Conservation (phyloP, 768 basidiomycete species). For the Lyophyllum shimeji region DNA sequence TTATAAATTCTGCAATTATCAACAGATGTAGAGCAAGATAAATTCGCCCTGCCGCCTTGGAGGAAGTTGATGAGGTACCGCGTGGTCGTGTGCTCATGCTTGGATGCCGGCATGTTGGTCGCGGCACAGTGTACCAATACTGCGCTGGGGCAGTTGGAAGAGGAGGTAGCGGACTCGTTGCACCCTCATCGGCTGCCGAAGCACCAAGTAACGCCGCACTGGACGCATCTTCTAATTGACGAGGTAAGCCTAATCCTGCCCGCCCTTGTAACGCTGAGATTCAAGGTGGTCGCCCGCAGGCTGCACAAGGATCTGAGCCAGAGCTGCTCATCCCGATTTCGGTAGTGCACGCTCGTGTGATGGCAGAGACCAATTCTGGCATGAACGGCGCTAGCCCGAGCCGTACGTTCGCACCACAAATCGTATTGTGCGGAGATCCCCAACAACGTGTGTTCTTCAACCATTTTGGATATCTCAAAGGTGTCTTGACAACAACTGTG, state of each 20-base stretch:
- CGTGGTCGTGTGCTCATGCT: conserved; percentile 46
- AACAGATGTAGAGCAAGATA: conserved; percentile 45
- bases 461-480: neutral
- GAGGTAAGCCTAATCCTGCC: conserved; percentile 30
- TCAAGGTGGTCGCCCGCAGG: conserved; percentile 26
- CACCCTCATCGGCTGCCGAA: conserved; percentile 35
- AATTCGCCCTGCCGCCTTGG: conserved; percentile 46
- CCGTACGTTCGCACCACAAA: conserved; percentile 38
- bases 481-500: neutral
- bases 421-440: conserved; percentile 51
- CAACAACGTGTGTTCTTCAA: conserved; percentile 40
- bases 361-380: conserved; percentile 7
- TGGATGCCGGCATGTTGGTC: conserved; percentile 45
- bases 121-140: conserved; percentile 45
- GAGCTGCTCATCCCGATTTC: conserved; percentile 51
- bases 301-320: conserved; percentile 54
- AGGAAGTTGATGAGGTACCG: conserved; percentile 44
- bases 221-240: conserved; percentile 53
- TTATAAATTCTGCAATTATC: neutral
- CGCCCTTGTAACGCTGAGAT: too few relatives aligned
- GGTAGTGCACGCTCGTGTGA: conserved; percentile 35
- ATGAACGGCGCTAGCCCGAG: conserved; percentile 9
- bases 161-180: conserved; percentile 31
- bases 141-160: conserved; percentile 38
- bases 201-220: conserved; percentile 40